These are phyloP conservation scores for Metschnikowia orientalis DNA, from an alignment of 805 yeast genomes.

Conservation along the genomic window DNA sequence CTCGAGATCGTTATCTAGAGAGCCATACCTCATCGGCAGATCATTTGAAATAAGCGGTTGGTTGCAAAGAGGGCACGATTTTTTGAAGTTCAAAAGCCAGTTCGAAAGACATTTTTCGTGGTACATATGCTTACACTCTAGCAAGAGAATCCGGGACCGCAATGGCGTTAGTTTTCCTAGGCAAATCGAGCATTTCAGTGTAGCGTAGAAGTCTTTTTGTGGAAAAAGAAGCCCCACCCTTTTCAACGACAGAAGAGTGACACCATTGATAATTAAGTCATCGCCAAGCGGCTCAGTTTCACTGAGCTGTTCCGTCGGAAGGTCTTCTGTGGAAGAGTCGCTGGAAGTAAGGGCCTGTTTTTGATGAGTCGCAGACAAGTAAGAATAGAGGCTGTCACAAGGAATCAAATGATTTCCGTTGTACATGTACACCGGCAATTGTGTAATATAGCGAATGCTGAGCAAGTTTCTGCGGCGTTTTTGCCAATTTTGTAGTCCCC, in stretches of 20 bases:
- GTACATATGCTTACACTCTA: conserved; percentile 60
- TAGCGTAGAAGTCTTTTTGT: conserved; percentile 14
- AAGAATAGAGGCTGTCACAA: conserved; percentile 22
- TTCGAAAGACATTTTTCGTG: conserved; percentile 55
- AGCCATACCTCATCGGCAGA: conserved; percentile 4
- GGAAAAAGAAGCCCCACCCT: conserved; percentile 9
- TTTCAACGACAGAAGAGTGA: conserved; percentile 7
- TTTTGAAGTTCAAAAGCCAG: conserved; percentile 53
- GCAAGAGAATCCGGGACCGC: conserved; percentile 43
- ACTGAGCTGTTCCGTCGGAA: conserved; percentile 5
- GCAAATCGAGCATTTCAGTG: conserved; percentile 59
- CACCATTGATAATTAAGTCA: conserved; percentile 8
- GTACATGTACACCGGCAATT: conserved; percentile 37
- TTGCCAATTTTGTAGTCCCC: conserved; percentile 26
- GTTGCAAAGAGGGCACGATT: conserved; percentile 59
- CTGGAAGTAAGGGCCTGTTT: conserved; percentile 14
- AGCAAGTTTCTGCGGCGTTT: conserved; percentile 23
- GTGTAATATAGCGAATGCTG: conserved; percentile 29
- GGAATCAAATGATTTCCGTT: conserved; percentile 33
- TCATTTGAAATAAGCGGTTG: conserved; percentile 4
- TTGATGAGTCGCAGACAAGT: conserved; percentile 32
- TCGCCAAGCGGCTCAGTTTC: neutral
- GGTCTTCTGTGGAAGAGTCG: conserved; percentile 14
- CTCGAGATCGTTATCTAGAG: no score
- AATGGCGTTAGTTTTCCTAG: conserved; percentile 49